A percentile compares a stretch with the other conserved stretches of the same genome.
Evolutionary conservation across 2,329 filamentous ascomycete species (phyloP).

Genomic region (Fusarium piperis): DNA sequence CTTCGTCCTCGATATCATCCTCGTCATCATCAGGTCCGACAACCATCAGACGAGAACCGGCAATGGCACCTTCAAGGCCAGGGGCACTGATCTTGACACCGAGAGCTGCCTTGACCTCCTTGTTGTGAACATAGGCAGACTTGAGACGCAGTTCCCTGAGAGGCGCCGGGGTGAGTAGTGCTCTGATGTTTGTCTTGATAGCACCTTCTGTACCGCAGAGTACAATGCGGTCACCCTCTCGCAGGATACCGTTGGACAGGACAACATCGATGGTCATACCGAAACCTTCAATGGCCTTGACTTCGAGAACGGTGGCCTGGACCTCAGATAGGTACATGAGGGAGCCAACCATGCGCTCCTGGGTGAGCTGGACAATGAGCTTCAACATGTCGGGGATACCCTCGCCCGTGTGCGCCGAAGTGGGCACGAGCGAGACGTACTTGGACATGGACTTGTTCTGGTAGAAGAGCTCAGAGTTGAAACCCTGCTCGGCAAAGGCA

Average conservation of each 20-base stretch:
- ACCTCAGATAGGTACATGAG: constrained; percentile 99
- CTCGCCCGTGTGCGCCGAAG: constrained; percentile 97
- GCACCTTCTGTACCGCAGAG: constrained; percentile 96
- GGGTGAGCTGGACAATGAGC: constrained; percentile 89
- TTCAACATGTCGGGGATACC: constrained; percentile 99
- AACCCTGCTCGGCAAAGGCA: constrained; percentile 94
- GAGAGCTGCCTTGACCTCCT: constrained; percentile 97
- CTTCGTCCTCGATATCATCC: constrained; percentile 94
- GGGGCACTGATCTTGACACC: constrained; percentile 99
- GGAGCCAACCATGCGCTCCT: constrained; percentile 96
- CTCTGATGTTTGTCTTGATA: constrained; percentile 94
- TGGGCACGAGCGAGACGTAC: constrained; percentile 95
- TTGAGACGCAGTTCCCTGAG: constrained; percentile 96
- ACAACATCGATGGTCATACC: constrained; percentile 99
- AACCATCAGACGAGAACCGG: constrained; percentile 92
- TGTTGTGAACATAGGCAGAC: constrained; percentile 97
- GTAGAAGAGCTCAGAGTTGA: constrained; percentile 97
- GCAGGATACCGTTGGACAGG: constrained; percentile 92
- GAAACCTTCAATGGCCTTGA: constrained; percentile 98
- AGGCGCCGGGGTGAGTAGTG: constrained; percentile 89
- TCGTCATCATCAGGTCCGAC: constrained; percentile 96
- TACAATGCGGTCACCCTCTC: constrained; percentile 93
- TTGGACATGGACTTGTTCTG: constrained; percentile 98
- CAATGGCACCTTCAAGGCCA: constrained; percentile 94
- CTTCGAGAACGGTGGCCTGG: constrained; percentile 96